Evolutionary conservation across 1,139 yeast species (phyloP), one percentile per base, ranked within the genome.

Genomic region (Candida tetrigidarum): DNA sequence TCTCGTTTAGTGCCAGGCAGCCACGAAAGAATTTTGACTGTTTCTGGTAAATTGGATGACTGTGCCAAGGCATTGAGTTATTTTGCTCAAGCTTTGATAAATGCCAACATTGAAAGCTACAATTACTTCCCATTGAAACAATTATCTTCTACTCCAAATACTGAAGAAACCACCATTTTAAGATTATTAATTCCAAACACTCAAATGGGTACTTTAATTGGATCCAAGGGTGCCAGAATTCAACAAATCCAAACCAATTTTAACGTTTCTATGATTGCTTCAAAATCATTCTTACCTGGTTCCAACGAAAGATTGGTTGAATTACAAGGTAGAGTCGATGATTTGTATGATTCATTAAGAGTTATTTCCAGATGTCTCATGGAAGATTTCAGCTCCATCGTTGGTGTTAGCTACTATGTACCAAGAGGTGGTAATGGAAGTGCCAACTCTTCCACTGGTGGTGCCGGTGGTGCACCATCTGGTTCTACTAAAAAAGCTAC

Each of bases 141-240:
- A 53, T 70, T 84, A 50, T 71, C 81, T 46, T 71, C 71, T 15
- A 66, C 76, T 28, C 78, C 82, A 12, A 67, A 77, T 41, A 68
- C 78, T 37, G 77, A 76, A 42, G 71, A 74, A 44, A 73, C 80
- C 7, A 75, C 86, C 23, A 75, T 83, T 35, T 67, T 90, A 56
- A 78, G 97, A 58, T 71, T 91, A 43, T 72, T 92, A 50, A 77
- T 91, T 50, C 92, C 96, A 39, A 91, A 91, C 67, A 78, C 85
- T 50, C 96, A 90, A 66, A 85, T 91, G 83, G 97, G 97, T 37
- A 84, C 96, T 9, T 80, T 91, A 45, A 91, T 91, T 63, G 97
- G 97, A 41, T 82, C 88, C 47, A 88, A 81, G 54, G 97, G 97
- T 42, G 72, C 76, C 28, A 80, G 93, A 63, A 91, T 91, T 61